Evolutionary conservation across 2,329 filamentous ascomycete species (phyloP), one percentile per base, ranked within the genome.

Genomic region (Paecilomyces fulvus): DNA sequence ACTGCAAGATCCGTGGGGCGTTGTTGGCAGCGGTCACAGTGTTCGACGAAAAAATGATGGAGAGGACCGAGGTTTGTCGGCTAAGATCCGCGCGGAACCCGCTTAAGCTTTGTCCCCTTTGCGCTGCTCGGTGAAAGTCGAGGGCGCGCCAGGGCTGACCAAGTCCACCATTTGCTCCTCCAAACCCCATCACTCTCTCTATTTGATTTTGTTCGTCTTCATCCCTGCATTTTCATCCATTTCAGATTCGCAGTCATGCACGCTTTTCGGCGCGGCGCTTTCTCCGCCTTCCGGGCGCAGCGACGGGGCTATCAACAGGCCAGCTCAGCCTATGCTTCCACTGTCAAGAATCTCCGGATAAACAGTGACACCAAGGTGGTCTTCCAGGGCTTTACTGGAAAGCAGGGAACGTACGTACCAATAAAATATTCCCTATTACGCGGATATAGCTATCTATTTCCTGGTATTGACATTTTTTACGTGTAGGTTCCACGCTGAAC

Each of bases 351-450:
- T 82, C 84, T 97, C 70, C 88, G 90, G 78, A 92, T 97, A 81
- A 96, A 91, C 77, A 73, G 80, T 74, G 87, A 96, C 65, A 99
- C 94, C 68, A 95, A 94, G 80, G 90, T 99, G 65, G 80, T 97
- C 70, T 97, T 85, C 81, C 94, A 99, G 80, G 94, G 94, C 65
- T 97, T 97, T 77, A 97, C 92, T 56, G 92, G 92, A 74, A 94
- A 90, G 82, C 91, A 95, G 83, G 90, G 90, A 87, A 92, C 88
- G 88, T 91, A 76, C 78, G 87, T 86, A 20, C n/a, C 52, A 28
- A n/a, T 14, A 28, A 14, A 23, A 31, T 31, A 25, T 12, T n/a
- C 20, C 25, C 25, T 14, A 46, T 12, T 4, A 9, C 48, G 12
- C 51, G 28, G 49, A 58, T 58, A 54, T 3, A 9, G 49, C 46